Evolutionary conservation across 2,329 filamentous ascomycete genomes (phyloP).

Genomic region (Aureobasidium sp.): DNA sequence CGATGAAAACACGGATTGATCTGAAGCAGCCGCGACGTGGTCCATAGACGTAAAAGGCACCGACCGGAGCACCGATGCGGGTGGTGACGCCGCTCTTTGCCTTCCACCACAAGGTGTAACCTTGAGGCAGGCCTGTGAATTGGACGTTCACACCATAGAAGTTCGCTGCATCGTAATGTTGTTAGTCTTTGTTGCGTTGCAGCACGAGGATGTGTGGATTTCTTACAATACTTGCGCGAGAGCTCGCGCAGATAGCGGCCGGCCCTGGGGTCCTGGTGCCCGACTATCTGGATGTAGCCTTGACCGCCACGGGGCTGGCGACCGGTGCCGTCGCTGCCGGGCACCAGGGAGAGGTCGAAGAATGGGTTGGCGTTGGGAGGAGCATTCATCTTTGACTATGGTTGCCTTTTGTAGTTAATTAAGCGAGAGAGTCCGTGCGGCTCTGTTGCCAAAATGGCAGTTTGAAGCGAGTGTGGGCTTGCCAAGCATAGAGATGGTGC

Average conservation of each 20-base stretch:
- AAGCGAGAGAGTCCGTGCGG: too few species aligned
- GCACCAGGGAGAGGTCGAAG: neutral
- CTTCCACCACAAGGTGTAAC: neutral
- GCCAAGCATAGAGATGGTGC: too few species aligned
- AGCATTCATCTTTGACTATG: neutral
- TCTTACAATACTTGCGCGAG: neutral
- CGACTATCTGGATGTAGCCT: neutral
- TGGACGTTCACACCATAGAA: neutral
- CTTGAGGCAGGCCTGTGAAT: neutral
- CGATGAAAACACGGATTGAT: neutral
- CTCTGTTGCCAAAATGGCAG: too few species aligned
- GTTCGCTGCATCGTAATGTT: neutral
- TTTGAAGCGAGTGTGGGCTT: too few species aligned
- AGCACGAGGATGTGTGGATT: too few species aligned
- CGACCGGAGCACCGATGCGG: neutral
- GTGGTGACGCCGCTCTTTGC: neutral
- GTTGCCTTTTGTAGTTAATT: neutral
- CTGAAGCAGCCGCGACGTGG: neutral
- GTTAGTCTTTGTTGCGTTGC: neutral
- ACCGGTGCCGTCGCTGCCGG: neutral
- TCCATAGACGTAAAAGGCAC: neutral
- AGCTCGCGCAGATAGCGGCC: neutral
- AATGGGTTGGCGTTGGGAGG: neutral
- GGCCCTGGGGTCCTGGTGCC: neutral
- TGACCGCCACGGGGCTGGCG: neutral